Evolutionary conservation across 2,329 filamentous ascomycete species (phyloP).

Genomic region (Drechslerella coelobrocha): DNA sequence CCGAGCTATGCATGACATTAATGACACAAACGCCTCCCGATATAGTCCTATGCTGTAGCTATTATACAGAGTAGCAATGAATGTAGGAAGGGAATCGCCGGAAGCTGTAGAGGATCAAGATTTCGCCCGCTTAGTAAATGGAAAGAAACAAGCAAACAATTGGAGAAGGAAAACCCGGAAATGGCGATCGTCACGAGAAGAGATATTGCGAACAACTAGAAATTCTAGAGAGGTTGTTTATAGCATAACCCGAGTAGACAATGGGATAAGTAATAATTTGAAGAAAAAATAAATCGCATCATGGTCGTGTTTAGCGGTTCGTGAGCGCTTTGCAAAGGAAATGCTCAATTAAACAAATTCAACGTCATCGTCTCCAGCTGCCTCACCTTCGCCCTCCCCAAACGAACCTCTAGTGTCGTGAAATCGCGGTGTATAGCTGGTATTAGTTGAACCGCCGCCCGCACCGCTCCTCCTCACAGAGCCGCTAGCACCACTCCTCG

Average conservation of each 20-base stretch:
- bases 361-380: slow-evolving; percentile 19
- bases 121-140: no score
- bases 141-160: not conserved
- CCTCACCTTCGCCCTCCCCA: slow-evolving; percentile 20
- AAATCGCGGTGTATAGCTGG: slow-evolving; percentile 16
- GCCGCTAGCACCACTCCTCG: slow-evolving; percentile 3
- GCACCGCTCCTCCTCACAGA: not conserved
- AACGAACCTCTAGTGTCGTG: slow-evolving; percentile 12
- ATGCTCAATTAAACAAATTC: slow-evolving; percentile 18
- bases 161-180: no score
- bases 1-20: not conserved
- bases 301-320: not conserved
- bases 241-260: no score
- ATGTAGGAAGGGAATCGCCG: not conserved
- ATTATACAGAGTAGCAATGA: no score
- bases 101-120: not conserved
- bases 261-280: not conserved
- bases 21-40: not conserved
- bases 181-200: no score
- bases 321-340: no score
- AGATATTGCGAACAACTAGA: no score
- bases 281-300: not conserved
- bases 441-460: not conserved
- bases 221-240: no score
- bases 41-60: not conserved